Evolutionary conservation across 139 green algal genomes (phyloP).

Genomic region (Raphidocelis subcapitata): DNA sequence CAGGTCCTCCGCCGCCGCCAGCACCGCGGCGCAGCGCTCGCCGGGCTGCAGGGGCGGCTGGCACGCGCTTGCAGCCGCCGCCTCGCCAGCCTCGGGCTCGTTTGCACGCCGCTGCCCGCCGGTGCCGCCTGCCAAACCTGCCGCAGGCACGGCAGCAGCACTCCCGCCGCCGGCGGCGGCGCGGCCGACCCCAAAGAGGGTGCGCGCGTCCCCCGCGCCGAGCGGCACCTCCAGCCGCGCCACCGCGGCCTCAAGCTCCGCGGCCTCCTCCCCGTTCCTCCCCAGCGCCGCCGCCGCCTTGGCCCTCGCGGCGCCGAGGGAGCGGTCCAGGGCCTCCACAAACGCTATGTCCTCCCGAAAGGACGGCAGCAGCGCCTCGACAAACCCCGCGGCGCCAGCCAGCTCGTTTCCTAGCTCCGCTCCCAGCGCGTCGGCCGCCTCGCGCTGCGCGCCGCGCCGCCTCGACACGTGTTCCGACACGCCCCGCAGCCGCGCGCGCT

Average conservation of each 20-base stretch:
- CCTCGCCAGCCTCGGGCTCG: too few species aligned
- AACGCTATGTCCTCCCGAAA: constrained; percentile 55
- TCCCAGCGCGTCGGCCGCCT: too few species aligned
- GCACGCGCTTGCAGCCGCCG: neutral
- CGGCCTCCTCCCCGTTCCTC: constrained; percentile 66
- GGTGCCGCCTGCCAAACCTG: too few species aligned
- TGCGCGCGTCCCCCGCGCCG: constrained; percentile 59
- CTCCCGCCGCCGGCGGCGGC: constrained; percentile 2
- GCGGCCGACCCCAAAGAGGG: neutral
- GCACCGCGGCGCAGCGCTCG: constrained; percentile 6
- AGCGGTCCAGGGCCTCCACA: constrained; percentile 46
- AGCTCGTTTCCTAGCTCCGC: neutral
- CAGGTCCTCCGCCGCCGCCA: neutral
- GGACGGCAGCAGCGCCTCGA: constrained; percentile 46
- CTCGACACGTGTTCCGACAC: too few species aligned
- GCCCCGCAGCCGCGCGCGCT: too few species aligned
- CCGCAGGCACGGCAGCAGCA: neutral
- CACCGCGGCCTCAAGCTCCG: constrained; percentile 73
- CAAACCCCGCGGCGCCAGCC: constrained; percentile 20
- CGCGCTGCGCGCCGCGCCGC: too few species aligned
- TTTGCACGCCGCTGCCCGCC: too few species aligned
- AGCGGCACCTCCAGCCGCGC: constrained; percentile 63
- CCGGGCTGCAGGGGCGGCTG: neutral
- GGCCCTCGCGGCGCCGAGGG: too few species aligned
- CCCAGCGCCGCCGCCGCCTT: too few species aligned